Percentiles rank a stretch among this genome's conserved stretches.
Evolutionary conservation across 129 eudicot genomes (phyloP).

Genomic region (Logfia minima): DNA sequence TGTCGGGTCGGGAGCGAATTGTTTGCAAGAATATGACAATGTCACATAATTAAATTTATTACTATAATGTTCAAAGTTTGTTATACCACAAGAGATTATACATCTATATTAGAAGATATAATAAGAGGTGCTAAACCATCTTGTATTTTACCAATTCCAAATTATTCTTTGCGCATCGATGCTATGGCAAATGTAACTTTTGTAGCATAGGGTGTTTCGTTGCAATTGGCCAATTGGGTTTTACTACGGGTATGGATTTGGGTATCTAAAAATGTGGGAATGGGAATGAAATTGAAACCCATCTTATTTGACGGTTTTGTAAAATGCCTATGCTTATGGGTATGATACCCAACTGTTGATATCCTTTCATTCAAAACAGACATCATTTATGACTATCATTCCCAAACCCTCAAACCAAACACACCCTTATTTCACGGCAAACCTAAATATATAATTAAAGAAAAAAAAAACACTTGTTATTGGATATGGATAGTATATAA

Average conservation of each 20-base stretch:
- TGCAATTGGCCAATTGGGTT: too few species aligned
- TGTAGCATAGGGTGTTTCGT: background rate
- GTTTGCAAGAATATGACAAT: conserved; percentile 20
- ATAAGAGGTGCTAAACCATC: conserved; percentile 4
- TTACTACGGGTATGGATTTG: too few species aligned
- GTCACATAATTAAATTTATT: conserved; percentile 24
- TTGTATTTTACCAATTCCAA: background rate
- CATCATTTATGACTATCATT: too few species aligned
- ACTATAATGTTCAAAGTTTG: conserved; percentile 13
- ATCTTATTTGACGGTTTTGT: too few species aligned
- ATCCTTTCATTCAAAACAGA: too few species aligned
- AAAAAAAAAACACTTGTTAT: background rate
- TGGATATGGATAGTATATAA: background rate
- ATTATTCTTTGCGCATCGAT: background rate
- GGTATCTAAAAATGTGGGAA: too few species aligned
- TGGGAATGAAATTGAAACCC: too few species aligned
- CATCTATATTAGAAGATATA: background rate
- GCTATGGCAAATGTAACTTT: conserved; percentile 12
- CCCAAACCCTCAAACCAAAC: too few species aligned
- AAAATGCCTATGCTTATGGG: too few species aligned
- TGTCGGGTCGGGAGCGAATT: background rate
- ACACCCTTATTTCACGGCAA: background rate
- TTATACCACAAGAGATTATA: conserved; percentile 11
- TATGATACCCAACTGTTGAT: too few species aligned
- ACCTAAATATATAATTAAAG: background rate